Percentiles rank a stretch among this genome's conserved stretches.
phyloP scores from a whole-genome alignment of 192 early-diverging fungal species.

The Rhizophagus sp. region DNA sequence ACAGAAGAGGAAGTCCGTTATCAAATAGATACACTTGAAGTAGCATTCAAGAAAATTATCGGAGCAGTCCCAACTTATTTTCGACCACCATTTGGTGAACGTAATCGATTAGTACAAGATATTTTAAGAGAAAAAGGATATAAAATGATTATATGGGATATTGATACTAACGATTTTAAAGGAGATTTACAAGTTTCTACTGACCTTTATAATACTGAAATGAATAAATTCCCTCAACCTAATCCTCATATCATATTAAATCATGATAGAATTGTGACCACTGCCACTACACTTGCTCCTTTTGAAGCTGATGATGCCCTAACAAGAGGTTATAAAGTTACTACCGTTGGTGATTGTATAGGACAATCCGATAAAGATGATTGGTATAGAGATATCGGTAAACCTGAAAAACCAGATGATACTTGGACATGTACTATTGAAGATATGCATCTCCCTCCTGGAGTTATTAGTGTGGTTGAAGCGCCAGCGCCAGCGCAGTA shows the following conservation, averaged over 20 bases:
- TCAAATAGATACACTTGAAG: slow-evolving; percentile 53
- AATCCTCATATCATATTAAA: slow-evolving; percentile 3
- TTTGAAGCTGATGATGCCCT: neutral
- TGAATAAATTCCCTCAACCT: neutral
- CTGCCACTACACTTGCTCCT: neutral
- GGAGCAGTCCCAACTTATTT: slow-evolving; percentile 59
- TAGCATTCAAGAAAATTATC: slow-evolving; percentile 49
- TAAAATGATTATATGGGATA: slow-evolving; percentile 40
- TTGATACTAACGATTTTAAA: slow-evolving; percentile 26
- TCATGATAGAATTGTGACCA: neutral
- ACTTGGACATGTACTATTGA: slow-evolving; percentile 1
- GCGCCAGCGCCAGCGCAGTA: no score
- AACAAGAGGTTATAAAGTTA: neutral
- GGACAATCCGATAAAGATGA: neutral
- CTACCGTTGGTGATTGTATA: slow-evolving; percentile 1
- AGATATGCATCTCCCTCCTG: no score
- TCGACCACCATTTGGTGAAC: slow-evolving; percentile 56
- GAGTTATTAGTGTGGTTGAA: no score
- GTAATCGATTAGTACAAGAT: slow-evolving; percentile 12
- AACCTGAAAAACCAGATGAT: neutral
- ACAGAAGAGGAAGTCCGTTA: slow-evolving; percentile 37
- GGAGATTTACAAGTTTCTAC: no score
- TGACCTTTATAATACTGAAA: neutral
- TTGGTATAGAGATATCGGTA: slow-evolving; percentile 6
- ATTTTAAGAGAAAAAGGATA: slow-evolving; percentile 33